Evolutionary conservation across 2,329 filamentous ascomycete species (phyloP), one percentile per base, ranked within the genome.

Genomic region (Sclerotinia spermophila): DNA sequence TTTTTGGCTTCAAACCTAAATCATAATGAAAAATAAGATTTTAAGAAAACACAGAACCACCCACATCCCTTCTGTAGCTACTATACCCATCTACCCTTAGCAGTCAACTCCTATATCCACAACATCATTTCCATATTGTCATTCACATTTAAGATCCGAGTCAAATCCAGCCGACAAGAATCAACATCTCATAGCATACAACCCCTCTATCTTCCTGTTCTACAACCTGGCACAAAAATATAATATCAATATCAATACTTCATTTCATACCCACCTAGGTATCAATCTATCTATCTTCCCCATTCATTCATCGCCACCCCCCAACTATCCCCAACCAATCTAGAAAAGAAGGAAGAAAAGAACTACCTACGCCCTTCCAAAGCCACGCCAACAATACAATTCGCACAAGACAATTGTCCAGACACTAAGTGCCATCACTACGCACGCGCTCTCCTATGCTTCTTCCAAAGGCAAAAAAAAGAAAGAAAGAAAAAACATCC

Each of bases 311-410:
- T 42, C 38, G n/a, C 15, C 38, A 30, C 5, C 19, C n/a, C n/a
- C 15, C 48, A 53, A 17, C 13, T 15, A 53, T 17, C 48, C 48
- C 5, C n/a, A 27, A 2, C 48, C n/a, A 5, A n/a, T 53, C 35
- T 15, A 38, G 10, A 40, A 21, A 35, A 13, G n/a, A 51, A 38
- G 15, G 35, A 38, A 51, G 24, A 40, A 44, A 13, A 53, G 1
- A 53, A 44, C 19, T 51, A 65, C 44, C 17, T 53, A 38, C 45
- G 45, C 61, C 33, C 45, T 27, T 38, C 13, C 58, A 21, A 42
- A 66, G 48, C n/a, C 45, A 45, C 45, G 35, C 62, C 62, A 66
- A 53, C 19, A 35, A 53, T 66, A 53, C 33, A 65, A 30, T 5
- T 30, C 33, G n/a, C 21, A 40, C 17, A 66, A 27, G 44, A 40